phyloP scores from a whole-genome alignment of 1,284 basidiomycete genomes.

The Trichosporon faecale region DNA sequence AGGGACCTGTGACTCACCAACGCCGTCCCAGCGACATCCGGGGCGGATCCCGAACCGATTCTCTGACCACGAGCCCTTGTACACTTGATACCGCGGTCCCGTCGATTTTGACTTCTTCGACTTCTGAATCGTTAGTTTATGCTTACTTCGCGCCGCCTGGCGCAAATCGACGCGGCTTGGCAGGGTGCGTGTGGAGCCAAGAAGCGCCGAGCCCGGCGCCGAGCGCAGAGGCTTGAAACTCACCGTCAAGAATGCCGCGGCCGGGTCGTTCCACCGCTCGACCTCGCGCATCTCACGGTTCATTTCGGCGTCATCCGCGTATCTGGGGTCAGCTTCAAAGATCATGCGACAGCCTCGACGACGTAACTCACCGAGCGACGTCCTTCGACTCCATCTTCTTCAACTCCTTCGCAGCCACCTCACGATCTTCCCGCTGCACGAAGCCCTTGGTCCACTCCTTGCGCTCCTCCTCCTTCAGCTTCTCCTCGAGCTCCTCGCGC shows the following conservation, averaged over 20 bases:
- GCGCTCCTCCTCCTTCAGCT: slow-evolving; percentile 80
- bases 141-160: background rate
- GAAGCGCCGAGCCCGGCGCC: background rate
- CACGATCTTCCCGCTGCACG: slow-evolving; percentile 74
- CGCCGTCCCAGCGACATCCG: slow-evolving; percentile 95
- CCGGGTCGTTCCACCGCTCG: slow-evolving; percentile 91
- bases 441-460: slow-evolving; percentile 97
- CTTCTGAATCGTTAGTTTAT: slow-evolving; percentile 44
- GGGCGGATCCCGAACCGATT: slow-evolving; percentile 94
- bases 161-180: background rate
- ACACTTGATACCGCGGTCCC: slow-evolving; percentile 75
- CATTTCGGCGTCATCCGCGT: slow-evolving; percentile 76
- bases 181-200: background rate
- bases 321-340: slow-evolving; percentile 45
- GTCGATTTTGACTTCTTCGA: slow-evolving; percentile 83
- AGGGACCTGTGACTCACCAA: slow-evolving; percentile 69
- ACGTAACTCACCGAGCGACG: slow-evolving; percentile 65
- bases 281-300: slow-evolving; percentile 76
- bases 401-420: slow-evolving; percentile 62
- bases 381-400: slow-evolving; percentile 64
- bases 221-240: slow-evolving; percentile 39
- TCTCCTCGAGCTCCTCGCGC: slow-evolving; percentile 67
- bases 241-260: slow-evolving; percentile 85
- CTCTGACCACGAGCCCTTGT: slow-evolving; percentile 83
- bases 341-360: no score